Conservation (phyloP, 2,329 filamentous ascomycete genomes). For the Clonostachys byssicola region DNA sequence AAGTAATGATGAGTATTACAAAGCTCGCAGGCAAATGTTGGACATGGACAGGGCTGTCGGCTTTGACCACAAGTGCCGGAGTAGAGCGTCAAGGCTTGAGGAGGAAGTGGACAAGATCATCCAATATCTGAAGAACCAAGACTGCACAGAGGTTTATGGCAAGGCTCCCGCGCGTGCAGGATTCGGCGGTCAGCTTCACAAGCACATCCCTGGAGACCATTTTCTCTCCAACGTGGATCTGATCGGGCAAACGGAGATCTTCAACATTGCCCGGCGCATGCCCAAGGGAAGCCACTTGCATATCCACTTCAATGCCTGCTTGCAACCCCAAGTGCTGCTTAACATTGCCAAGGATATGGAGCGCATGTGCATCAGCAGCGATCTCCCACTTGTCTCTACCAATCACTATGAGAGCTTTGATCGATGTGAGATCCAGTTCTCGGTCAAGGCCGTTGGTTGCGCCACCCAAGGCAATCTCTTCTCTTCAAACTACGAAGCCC, state of each 20-base stretch:
- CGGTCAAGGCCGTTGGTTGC: slow-evolving; percentile 34
- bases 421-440: slow-evolving; percentile 59
- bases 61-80: slow-evolving; percentile 32
- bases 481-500: slow-evolving; percentile 35
- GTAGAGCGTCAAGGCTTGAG: slow-evolving; percentile 25
- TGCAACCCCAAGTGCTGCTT: slow-evolving; percentile 57
- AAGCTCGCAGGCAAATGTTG: slow-evolving; percentile 19
- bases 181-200: slow-evolving; percentile 36
- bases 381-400: slow-evolving; percentile 35
- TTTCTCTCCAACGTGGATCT: slow-evolving; percentile 51
- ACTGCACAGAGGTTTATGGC: slow-evolving; percentile 29
- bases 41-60: slow-evolving; percentile 25
- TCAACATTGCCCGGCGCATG: slow-evolving; percentile 50
- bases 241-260: slow-evolving; percentile 52
- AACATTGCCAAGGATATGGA: slow-evolving; percentile 47
- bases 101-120: slow-evolving; percentile 30
- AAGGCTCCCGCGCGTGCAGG: slow-evolving; percentile 22
- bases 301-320: slow-evolving; percentile 74
- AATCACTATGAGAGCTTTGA: slow-evolving; percentile 38
- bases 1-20: slow-evolving; percentile 19
- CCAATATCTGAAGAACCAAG: slow-evolving; percentile 25
- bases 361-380: slow-evolving; percentile 67
- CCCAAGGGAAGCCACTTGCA: slow-evolving; percentile 73
- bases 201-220: slow-evolving; percentile 47
- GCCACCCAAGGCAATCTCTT: slow-evolving; percentile 40